These are phyloP conservation scores for Tulasnella sp. DNA, from an alignment of 768 basidiomycete species.

Conservation along the genomic window DNA sequence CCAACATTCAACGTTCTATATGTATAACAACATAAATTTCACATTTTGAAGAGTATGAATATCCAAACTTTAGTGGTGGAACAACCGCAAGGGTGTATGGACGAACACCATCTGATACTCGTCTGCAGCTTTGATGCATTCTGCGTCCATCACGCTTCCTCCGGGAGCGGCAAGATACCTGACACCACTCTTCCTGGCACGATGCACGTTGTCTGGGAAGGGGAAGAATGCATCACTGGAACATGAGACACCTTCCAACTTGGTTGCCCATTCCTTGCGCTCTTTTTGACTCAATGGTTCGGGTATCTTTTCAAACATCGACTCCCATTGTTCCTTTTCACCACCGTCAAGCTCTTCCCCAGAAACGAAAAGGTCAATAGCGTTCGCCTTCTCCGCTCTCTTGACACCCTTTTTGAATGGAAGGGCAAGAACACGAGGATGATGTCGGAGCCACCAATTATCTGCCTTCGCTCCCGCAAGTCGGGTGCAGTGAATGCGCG, in stretches of 20 bases:
- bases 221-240: conserved; percentile 99
- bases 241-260: conserved; percentile 79
- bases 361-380: conserved; percentile 90
- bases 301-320: conserved; percentile 63
- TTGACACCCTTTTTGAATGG: conserved; percentile 97
- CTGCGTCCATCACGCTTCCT: conserved; percentile 94
- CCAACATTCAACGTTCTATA: conserved; percentile 27
- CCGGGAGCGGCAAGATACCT: conserved; percentile 81
- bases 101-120: conserved; percentile 86
- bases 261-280: conserved; percentile 54
- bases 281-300: conserved; percentile 52
- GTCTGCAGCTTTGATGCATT: conserved; percentile 93
- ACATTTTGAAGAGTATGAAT: not conserved
- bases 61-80: conserved; percentile 55
- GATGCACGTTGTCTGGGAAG: conserved; percentile 94
- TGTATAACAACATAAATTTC: not conserved
- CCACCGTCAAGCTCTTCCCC: conserved; percentile 80
- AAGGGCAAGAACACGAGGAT: conserved; percentile 79
- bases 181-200: conserved; percentile 84
- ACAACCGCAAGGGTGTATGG: conserved; percentile 75
- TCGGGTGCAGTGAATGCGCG: conserved; percentile 97
- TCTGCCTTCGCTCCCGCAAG: conserved; percentile 97
- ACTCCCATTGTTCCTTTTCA: conserved; percentile 86
- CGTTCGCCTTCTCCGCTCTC: conserved; percentile 96
- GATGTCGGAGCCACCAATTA: conserved; percentile 97